These are phyloP conservation scores for Penicillium soppii DNA, from an alignment of 495 filamentous ascomycete genomes.

Conservation along the genomic window DNA sequence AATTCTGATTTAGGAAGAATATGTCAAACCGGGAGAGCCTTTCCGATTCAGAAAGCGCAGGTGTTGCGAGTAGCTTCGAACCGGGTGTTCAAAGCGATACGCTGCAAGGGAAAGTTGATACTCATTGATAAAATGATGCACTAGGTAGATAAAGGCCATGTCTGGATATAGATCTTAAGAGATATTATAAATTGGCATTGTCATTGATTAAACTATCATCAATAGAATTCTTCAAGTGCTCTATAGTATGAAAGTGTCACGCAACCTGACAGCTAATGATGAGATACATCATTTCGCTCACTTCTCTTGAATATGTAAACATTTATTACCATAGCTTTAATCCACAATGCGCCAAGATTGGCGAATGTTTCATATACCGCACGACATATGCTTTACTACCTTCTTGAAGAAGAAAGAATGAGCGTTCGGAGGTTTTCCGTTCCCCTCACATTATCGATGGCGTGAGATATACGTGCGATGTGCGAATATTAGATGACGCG, in stretches of 20 bases:
- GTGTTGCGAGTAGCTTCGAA: slow-evolving; percentile 6
- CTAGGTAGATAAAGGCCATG: too few species aligned
- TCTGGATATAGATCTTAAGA: too few species aligned
- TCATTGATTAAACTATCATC: not conserved
- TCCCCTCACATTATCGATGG: slow-evolving; percentile 8
- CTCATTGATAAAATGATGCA: not conserved
- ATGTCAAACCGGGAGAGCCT: not conserved
- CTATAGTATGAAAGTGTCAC: slow-evolving; percentile 12
- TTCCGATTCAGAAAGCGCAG: not conserved
- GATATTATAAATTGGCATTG: too few species aligned
- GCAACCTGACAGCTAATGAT: slow-evolving; percentile 25
- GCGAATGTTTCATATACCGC: slow-evolving; percentile 15
- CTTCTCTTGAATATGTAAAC: not conserved
- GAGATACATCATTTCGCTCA: slow-evolving; percentile 19
- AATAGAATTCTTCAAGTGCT: too few species aligned
- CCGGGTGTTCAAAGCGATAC: not conserved
- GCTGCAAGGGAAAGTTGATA: not conserved
- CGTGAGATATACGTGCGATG: slow-evolving; percentile 13
- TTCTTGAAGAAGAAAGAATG: too few species aligned
- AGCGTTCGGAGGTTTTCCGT: slow-evolving; percentile 6
- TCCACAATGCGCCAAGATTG: slow-evolving; percentile 10
- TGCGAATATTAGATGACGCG: slow-evolving; percentile 3
- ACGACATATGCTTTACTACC: not conserved
- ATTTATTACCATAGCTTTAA: not conserved
- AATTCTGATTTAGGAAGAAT: slow-evolving; percentile 5